Evolutionary conservation across 306 rosid species (phyloP).

Genomic region (Medicago lupulina): DNA sequence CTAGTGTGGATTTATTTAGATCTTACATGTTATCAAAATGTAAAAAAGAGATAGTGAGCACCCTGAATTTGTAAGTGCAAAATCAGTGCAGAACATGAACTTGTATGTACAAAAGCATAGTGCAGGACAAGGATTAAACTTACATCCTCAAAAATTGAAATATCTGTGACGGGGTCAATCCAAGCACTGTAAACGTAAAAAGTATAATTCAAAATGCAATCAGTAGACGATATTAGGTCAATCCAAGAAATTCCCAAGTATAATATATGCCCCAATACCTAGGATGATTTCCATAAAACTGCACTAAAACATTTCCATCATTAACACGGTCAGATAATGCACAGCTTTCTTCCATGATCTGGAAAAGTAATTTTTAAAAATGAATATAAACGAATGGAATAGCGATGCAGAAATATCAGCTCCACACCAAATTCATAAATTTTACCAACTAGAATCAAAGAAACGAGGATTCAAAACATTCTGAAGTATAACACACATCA

Average conservation of each 20-base stretch:
- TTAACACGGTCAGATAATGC: slow-evolving; percentile 42
- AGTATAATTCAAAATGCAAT: slow-evolving; percentile 16
- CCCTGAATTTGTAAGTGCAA: slow-evolving; percentile 30
- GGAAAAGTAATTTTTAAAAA: slow-evolving; percentile 32
- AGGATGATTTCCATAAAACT: slow-evolving; percentile 55
- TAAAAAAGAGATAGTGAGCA: slow-evolving; percentile 35
- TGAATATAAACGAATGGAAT: slow-evolving; percentile 22
- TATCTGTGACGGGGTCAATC: slow-evolving; percentile 58
- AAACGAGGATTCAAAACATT: slow-evolving; percentile 31
- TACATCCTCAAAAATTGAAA: slow-evolving; percentile 59
- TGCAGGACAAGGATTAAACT: slow-evolving; percentile 43
- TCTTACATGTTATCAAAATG: slow-evolving; percentile 32
- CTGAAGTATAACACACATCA: slow-evolving; percentile 1
- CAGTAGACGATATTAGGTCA: slow-evolving; percentile 26
- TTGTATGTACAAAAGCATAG: slow-evolving; percentile 30
- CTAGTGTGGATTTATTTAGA: slow-evolving; percentile 24
- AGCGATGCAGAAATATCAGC: slow-evolving; percentile 1
- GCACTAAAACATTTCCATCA: slow-evolving; percentile 60
- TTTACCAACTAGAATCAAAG: slow-evolving; percentile 15
- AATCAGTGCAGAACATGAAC: slow-evolving; percentile 31
- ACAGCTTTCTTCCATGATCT: slow-evolving; percentile 56
- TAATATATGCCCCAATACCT: slow-evolving; percentile 45
- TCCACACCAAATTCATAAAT: slow-evolving; percentile 28
- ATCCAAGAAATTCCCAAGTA: slow-evolving; percentile 26
- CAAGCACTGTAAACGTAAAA: slow-evolving; percentile 53